phyloP scores from a whole-genome alignment of 1,284 basidiomycete genomes.

The Inonotus hispidus region DNA sequence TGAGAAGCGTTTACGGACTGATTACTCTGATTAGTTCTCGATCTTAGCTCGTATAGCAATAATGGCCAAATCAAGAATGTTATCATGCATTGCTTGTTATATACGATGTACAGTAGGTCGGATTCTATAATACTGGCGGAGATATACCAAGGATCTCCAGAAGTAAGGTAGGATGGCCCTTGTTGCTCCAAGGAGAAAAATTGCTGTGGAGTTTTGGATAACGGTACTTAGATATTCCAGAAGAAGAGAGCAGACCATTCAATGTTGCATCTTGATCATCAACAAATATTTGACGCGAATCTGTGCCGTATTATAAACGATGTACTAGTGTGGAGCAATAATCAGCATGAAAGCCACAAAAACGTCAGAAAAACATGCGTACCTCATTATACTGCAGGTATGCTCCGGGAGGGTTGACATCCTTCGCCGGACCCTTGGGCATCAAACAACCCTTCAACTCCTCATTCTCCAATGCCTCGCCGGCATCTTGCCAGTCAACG shows the following conservation, averaged over 20 bases:
- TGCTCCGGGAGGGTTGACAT: conserved; percentile 28
- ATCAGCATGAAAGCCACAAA: conserved; percentile 1
- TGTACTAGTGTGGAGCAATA: conserved; percentile 30
- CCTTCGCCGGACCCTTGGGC: conserved; percentile 46
- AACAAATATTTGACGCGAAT: conserved; percentile 39
- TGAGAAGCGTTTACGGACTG: conserved; percentile 31
- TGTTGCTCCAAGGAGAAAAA: background rate
- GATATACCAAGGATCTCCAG: background rate
- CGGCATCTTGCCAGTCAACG: conserved; percentile 56
- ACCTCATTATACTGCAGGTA: conserved; percentile 53
- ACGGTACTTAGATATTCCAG: too few relatives aligned
- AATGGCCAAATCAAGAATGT: background rate
- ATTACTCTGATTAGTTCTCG: background rate
- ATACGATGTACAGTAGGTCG: background rate
- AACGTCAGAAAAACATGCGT: conserved; percentile 16
- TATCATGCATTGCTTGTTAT: background rate
- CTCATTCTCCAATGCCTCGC: conserved; percentile 42
- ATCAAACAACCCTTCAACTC: conserved; percentile 50
- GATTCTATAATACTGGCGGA: background rate
- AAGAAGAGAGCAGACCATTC: too few relatives aligned
- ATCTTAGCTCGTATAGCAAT: too few relatives aligned
- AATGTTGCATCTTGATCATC: conserved; percentile 35
- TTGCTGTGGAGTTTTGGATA: too few relatives aligned
- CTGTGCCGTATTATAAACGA: conserved; percentile 38
- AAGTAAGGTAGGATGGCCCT: too few relatives aligned